A percentile compares a stretch with the other conserved stretches of the same genome.
phyloP scores from a whole-genome alignment of 2,329 filamentous ascomycete genomes.

The Diaporthe vaccinii region DNA sequence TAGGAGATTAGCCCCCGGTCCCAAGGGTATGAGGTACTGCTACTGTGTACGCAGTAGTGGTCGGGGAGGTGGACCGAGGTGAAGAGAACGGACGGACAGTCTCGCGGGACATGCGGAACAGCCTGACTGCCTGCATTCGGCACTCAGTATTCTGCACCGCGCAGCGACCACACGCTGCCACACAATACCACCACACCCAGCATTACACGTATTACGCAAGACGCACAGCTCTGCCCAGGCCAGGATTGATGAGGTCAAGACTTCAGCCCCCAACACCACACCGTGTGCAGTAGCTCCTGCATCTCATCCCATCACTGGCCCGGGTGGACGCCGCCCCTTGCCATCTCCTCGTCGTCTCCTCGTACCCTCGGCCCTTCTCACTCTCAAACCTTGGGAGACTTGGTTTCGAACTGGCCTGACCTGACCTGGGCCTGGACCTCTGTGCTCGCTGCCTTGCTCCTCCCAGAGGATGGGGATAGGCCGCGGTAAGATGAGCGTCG shows the following conservation, averaged over 20 bases:
- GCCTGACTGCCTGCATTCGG: background rate
- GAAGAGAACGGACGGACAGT: background rate
- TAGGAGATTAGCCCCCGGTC: background rate
- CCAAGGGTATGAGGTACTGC: background rate
- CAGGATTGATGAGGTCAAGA: conserved; percentile 19
- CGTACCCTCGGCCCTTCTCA: conserved; percentile 1
- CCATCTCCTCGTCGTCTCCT: background rate
- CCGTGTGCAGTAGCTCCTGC: background rate
- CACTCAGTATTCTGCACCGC: conserved; percentile 8
- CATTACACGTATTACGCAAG: background rate
- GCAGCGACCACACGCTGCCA: background rate
- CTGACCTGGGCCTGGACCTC: background rate
- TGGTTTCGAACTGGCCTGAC: background rate
- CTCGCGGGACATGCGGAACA: conserved; percentile 5
- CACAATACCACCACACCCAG: background rate
- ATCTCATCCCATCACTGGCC: background rate
- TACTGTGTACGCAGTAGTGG: background rate
- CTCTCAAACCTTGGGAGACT: conserved; percentile 1
- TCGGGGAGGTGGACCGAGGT: background rate
- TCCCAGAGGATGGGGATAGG: background rate
- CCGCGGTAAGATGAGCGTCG: conserved; percentile 3
- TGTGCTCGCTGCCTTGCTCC: background rate
- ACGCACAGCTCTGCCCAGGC: background rate
- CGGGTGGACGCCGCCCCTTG: background rate
- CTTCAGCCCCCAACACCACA: background rate